Percentiles rank a stretch among this genome's conserved stretches.
phyloP scores from a whole-genome alignment of 2,329 filamentous ascomycete genomes.

The Xylariaceae sp. region DNA sequence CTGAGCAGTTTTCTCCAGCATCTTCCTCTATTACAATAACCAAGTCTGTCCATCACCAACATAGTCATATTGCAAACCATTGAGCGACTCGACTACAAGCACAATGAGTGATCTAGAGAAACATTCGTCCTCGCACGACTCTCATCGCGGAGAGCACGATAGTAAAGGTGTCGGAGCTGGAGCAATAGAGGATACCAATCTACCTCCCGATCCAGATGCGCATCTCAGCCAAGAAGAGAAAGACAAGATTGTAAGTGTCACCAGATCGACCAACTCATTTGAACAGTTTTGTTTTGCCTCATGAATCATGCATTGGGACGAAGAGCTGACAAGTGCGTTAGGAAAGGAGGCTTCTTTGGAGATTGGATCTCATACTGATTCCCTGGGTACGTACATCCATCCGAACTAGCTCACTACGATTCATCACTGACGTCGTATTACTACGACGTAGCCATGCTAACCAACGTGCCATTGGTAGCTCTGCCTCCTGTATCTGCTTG shows the following conservation, averaged over 20 bases:
- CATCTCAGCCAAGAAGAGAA: conserved; percentile 61
- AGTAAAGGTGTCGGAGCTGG: conserved; percentile 17
- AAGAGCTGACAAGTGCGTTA: conserved; percentile 28
- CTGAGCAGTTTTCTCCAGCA: too few relatives aligned
- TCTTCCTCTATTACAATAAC: too few relatives aligned
- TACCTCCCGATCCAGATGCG: conserved; percentile 60
- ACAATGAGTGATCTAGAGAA: conserved; percentile 42
- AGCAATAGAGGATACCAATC: conserved; percentile 12
- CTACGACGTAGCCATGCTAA: not conserved
- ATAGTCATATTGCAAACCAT: too few relatives aligned
- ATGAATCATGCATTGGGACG: conserved; percentile 6
- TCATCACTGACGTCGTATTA: conserved; percentile 5
- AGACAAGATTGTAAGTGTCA: conserved; percentile 55
- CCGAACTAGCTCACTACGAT: too few relatives aligned
- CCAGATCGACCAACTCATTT: not conserved
- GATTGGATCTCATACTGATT: conserved; percentile 43
- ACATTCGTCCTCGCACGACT: conserved; percentile 31
- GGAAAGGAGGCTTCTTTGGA: conserved; percentile 42
- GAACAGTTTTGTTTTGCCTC: not conserved
- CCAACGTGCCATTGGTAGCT: conserved; percentile 11
- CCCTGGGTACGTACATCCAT: conserved; percentile 41
- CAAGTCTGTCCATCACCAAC: too few relatives aligned
- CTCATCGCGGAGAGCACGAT: conserved; percentile 24
- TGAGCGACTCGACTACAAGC: not conserved
- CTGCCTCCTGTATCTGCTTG: conserved; percentile 61